These are phyloP conservation scores for Scheffersomyces quercinus DNA, from an alignment of 1,139 yeast species.

Conservation along the genomic window DNA sequence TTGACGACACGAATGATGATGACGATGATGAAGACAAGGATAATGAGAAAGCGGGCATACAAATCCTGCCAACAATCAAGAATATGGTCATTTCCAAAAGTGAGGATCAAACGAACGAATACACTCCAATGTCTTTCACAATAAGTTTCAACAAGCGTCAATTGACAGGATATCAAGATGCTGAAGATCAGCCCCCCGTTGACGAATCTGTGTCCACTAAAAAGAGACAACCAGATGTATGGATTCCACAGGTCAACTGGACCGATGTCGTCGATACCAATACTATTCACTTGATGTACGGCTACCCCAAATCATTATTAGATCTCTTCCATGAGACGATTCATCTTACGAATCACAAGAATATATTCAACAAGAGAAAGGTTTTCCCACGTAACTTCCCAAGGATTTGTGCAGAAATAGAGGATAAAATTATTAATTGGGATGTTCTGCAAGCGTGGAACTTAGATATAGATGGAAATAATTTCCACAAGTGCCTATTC, in stretches of 20 bases:
- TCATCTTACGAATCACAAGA: constrained; percentile 53
- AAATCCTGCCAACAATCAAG: constrained; percentile 17
- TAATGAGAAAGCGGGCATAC: constrained; percentile 8
- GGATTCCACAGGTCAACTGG: constrained; percentile 1
- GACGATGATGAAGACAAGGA: constrained; percentile 11
- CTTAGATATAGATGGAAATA: constrained; percentile 20
- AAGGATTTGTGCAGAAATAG: constrained; percentile 53
- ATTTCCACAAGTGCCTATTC: constrained; percentile 41
- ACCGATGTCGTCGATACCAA: constrained; percentile 9
- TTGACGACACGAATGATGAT: constrained; percentile 13
- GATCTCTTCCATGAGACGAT: constrained; percentile 47
- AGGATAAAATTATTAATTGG: constrained; percentile 51
- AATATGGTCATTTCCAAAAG: constrained; percentile 15
- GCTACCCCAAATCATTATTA: constrained; percentile 48
- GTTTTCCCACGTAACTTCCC: constrained; percentile 58
- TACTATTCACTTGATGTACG: constrained; percentile 44
- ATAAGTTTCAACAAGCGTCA: constrained; percentile 23
- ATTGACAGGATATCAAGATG: constrained; percentile 9
- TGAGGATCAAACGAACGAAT: constrained; percentile 6
- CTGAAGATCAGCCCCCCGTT: background rate
- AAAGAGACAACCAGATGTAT: background rate
- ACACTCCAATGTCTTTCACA: constrained; percentile 25
- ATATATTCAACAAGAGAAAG: constrained; percentile 43
- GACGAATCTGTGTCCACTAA: background rate
- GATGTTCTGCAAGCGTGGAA: constrained; percentile 41